Conservation (phyloP, 768 basidiomycete species). For the Pholiota molesta region DNA sequence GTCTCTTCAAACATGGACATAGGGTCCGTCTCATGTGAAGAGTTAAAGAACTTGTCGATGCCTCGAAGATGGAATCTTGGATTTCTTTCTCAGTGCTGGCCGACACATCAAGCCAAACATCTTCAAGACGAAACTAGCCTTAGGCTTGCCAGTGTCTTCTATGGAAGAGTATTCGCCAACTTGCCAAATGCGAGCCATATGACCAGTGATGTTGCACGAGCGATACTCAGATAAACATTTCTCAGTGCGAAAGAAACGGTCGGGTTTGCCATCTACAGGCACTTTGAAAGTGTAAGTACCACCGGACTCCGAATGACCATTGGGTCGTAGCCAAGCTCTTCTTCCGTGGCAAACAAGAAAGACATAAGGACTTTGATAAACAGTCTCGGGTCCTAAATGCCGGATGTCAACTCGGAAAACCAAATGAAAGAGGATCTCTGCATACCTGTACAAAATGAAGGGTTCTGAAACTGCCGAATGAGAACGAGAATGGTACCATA, state of each 20-base stretch:
- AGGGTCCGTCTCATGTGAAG: slow-evolving; percentile 6
- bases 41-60: neutral
- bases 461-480: neutral
- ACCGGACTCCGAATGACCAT: slow-evolving; percentile 1
- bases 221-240: slow-evolving; percentile 11
- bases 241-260: slow-evolving; percentile 16
- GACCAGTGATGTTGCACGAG: slow-evolving; percentile 15
- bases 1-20: neutral
- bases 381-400: slow-evolving; percentile 14
- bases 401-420: too few species aligned
- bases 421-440: neutral
- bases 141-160: neutral
- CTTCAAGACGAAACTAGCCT: slow-evolving; percentile 16
- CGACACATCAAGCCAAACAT: slow-evolving; percentile 20
- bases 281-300: slow-evolving; percentile 13
- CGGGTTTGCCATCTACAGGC: neutral
- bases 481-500: neutral
- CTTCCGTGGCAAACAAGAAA: slow-evolving; percentile 19
- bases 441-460: neutral
- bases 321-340: slow-evolving; percentile 23
- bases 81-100: slow-evolving; percentile 14
- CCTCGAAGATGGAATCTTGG: slow-evolving; percentile 12
- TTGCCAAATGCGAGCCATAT: slow-evolving; percentile 15
- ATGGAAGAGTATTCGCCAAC: neutral
- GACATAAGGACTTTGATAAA: slow-evolving; percentile 22